Evolutionary conservation across 2,329 filamentous ascomycete species (phyloP), one percentile per base, ranked within the genome.

Genomic region (Aurifilum marmelostoma): DNA sequence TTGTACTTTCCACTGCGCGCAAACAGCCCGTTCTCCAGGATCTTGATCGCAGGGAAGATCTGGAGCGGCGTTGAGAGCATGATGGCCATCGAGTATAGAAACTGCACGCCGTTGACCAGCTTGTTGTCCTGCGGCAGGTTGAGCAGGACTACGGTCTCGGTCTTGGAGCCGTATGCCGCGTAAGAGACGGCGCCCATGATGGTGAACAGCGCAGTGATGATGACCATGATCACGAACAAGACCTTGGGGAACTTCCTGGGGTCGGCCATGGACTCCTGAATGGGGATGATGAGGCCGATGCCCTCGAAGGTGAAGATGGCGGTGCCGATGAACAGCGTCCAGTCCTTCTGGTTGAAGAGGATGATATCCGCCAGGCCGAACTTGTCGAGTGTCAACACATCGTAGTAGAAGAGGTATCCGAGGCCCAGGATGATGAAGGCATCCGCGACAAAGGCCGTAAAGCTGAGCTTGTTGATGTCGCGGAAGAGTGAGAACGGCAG

Each of bases 301-400:
- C 96, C 96, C 78, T 99, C 96, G 77, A 98, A 99, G 0, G 96
- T 98, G 82, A 99, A 99, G 78, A 99, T 98, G 37, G 97, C 96
- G 0, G 97, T 99, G 71, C 96, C 97, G 75, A 99, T 99, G 79
- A 99, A 98, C 5, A 99, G 86, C 0, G 96, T 97, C 96, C 97
- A 99, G 78, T 94, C 91, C 71, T 91, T 89, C 54, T 91, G 81
- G 82, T 99, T 99, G 85, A 99, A 98, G 76, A 91, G 86, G 74
- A 92, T 88, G 76, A 98, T 94, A 77, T 99, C 96, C 6, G 93
- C 87, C 32, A 97, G 81, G 16, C 93, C 93, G 68, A 93, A 85
- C 62, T 83, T 84, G 72, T 89, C 89, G 65, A 99, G 89, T 1
- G 95, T 97, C 73, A 92, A 83, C 72, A 98, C 86, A 76, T 98